A percentile compares a stretch with the other conserved stretches of the same genome.
Conservation (phyloP, 2,329 filamentous ascomycete species). For the Ophiostoma ips region DNA sequence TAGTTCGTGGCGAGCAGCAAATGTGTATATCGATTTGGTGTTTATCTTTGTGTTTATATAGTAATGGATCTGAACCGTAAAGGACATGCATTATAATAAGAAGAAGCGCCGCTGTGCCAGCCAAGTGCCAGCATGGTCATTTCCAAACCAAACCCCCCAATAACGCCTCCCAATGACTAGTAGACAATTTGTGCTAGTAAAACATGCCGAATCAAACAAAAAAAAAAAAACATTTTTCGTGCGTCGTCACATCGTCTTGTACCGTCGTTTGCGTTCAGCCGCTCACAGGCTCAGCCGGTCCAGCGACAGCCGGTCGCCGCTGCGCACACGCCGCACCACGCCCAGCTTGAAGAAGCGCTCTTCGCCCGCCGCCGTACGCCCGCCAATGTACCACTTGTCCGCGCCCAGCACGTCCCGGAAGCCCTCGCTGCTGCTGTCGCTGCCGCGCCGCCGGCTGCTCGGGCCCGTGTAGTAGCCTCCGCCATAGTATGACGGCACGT, state of each 20-base stretch:
- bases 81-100: neutral
- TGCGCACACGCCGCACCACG: constrained; percentile 58
- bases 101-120: neutral
- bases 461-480: constrained; percentile 1
- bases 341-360: constrained; percentile 72
- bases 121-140: neutral
- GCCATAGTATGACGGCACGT: neutral
- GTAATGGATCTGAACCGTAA: neutral
- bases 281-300: constrained; percentile 53
- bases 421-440: constrained; percentile 62
- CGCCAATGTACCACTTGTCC: constrained; percentile 74
- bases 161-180: neutral
- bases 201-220: neutral
- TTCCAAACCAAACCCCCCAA: neutral
- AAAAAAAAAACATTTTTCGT: neutral
- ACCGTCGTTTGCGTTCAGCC: too few species aligned
- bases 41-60: neutral
- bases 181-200: neutral
- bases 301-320: constrained; percentile 59
- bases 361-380: constrained; percentile 60
- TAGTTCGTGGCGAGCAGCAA: constrained; percentile 24
- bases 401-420: constrained; percentile 58
- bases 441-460: constrained; percentile 38
- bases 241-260: too few species aligned
- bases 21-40: too few species aligned